phyloP scores from a whole-genome alignment of 2,329 filamentous ascomycete genomes.

The Fusarium coffeatum region DNA sequence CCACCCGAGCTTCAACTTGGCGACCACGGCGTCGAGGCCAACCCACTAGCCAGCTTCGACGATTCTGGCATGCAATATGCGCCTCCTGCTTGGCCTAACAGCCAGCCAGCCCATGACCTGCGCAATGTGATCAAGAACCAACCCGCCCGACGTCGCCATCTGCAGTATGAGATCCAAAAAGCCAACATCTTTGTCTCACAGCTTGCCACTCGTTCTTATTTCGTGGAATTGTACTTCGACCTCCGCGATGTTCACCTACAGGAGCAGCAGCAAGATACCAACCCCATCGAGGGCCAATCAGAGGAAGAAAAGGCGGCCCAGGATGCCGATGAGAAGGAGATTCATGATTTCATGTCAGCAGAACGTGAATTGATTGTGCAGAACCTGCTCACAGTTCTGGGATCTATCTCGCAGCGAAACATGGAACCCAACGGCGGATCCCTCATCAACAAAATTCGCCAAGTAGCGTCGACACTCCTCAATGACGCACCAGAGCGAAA shows the following conservation, averaged over 20 bases:
- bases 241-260: slow-evolving; percentile 74
- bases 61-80: slow-evolving; percentile 64
- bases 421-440: slow-evolving; percentile 78
- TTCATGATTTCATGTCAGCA: slow-evolving; percentile 73
- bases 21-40: slow-evolving; percentile 53
- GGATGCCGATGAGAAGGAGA: slow-evolving; percentile 58
- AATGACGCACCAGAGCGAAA: slow-evolving; percentile 66
- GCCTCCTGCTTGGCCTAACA: slow-evolving; percentile 61
- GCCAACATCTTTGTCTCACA: slow-evolving; percentile 89
- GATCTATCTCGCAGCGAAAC: slow-evolving; percentile 83
- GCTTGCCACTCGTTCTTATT: slow-evolving; percentile 82
- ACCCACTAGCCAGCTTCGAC: slow-evolving; percentile 56
- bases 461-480: slow-evolving; percentile 83
- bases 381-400: slow-evolving; percentile 79
- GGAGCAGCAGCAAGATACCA: slow-evolving; percentile 55
- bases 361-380: slow-evolving; percentile 87
- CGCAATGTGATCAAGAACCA: slow-evolving; percentile 62
- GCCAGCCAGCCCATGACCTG: slow-evolving; percentile 62
- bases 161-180: slow-evolving; percentile 91
- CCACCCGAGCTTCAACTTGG: slow-evolving; percentile 75
- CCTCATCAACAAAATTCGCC: slow-evolving; percentile 84
- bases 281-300: slow-evolving; percentile 51
- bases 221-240: slow-evolving; percentile 87
- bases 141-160: slow-evolving; percentile 62
- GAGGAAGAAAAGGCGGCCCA: slow-evolving; percentile 54